Evolutionary conservation across 257 asterid species (phyloP).

Genomic region (Nicotiana sylvestris): DNA sequence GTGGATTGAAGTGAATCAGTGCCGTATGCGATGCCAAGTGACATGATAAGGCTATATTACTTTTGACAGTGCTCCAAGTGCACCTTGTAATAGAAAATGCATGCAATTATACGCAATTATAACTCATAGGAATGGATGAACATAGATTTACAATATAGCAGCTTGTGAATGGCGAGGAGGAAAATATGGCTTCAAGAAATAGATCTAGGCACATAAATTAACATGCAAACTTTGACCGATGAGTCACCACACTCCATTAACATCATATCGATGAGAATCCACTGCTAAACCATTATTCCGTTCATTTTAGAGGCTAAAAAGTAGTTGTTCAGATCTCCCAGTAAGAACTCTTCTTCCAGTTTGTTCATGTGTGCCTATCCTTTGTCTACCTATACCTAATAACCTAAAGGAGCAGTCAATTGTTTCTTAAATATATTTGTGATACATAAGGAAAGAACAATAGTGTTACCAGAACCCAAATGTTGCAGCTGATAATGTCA

Average conservation of each 20-base stretch:
- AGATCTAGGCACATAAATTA: not conserved
- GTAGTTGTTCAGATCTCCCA: not conserved
- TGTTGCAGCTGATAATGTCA: slow-evolving; percentile 91
- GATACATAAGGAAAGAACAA: slow-evolving; percentile 17
- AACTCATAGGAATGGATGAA: not conserved
- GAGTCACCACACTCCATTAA: not conserved
- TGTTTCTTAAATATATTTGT: not conserved
- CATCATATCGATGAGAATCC: not conserved
- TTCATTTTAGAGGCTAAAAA: not conserved
- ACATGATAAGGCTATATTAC: not conserved
- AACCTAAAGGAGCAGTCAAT: not conserved
- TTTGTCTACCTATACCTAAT: not conserved
- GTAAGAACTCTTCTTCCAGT: not conserved
- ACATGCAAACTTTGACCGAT: not conserved
- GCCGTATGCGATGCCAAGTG: not conserved
- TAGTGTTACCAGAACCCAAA: slow-evolving; percentile 86
- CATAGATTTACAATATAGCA: not conserved
- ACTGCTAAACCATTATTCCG: not conserved
- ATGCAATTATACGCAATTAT: not conserved
- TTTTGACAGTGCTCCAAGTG: not conserved
- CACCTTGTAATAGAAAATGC: slow-evolving; percentile 3
- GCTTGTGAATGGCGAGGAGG: not conserved
- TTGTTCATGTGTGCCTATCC: not conserved
- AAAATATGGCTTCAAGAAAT: not conserved
- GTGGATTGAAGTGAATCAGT: not conserved